A percentile compares a stretch with the other conserved stretches of the same genome.
Evolutionary conservation across 2,329 filamentous ascomycete genomes (phyloP).

Genomic region (Apiospora pterosperma): DNA sequence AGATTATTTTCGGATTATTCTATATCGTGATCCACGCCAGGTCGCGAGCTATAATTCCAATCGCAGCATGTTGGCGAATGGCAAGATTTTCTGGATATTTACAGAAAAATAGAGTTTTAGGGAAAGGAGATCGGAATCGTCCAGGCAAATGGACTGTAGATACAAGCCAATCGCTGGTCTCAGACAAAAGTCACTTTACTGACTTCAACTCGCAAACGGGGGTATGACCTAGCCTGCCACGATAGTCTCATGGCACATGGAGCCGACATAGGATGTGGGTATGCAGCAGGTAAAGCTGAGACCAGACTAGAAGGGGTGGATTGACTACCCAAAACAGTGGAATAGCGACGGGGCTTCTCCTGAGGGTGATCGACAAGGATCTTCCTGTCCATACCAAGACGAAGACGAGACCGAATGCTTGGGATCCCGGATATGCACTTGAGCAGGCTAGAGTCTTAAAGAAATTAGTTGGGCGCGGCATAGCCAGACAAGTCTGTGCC

Average conservation of each 20-base stretch:
- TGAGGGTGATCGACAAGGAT: neutral
- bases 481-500: neutral
- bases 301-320: neutral
- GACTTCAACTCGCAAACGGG: neutral
- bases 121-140: neutral
- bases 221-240: neutral
- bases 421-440: neutral
- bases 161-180: neutral
- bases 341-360: neutral
- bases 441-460: neutral
- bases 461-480: neutral
- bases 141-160: neutral
- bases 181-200: neutral
- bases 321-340: neutral
- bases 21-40: neutral
- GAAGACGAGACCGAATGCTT: neutral
- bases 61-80: neutral
- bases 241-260: constrained; percentile 1
- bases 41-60: neutral
- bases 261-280: neutral
- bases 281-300: neutral
- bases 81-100: neutral
- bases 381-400: neutral
- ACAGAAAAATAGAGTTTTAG: neutral
- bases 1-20: neutral